Evolutionary conservation across 2,329 filamentous ascomycete genomes (phyloP).

Genomic region (Hymenoscyphus linearis): DNA sequence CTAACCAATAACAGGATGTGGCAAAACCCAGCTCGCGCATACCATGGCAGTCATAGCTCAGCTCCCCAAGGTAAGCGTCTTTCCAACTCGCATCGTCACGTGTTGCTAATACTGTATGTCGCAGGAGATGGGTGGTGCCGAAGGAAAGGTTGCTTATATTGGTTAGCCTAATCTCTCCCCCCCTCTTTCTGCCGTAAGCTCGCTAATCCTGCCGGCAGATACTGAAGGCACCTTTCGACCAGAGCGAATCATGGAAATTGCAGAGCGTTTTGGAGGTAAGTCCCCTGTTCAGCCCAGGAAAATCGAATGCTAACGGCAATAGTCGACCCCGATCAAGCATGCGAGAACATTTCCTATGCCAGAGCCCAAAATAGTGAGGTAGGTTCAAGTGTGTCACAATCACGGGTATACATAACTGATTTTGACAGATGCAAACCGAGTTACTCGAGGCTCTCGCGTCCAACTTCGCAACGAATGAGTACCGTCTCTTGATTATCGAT

Average conservation of each 20-base stretch:
- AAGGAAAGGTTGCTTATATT: constrained; percentile 66
- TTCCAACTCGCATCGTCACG: neutral
- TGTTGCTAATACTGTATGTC: constrained; percentile 5
- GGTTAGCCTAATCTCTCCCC: constrained; percentile 34
- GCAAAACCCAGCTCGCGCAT: constrained; percentile 65
- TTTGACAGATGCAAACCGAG: constrained; percentile 48
- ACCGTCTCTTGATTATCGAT: constrained; percentile 62
- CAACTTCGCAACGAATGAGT: constrained; percentile 58
- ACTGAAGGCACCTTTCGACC: constrained; percentile 63
- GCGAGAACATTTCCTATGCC: constrained; percentile 63
- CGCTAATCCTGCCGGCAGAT: constrained; percentile 31
- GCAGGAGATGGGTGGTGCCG: constrained; percentile 57
- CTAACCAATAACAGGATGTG: constrained; percentile 41
- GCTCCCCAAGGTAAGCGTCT: constrained; percentile 39
- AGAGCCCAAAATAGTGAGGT: constrained; percentile 60
- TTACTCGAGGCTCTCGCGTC: constrained; percentile 55
- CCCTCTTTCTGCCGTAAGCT: constrained; percentile 2
- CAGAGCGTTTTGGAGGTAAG: constrained; percentile 54
- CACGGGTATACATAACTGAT: constrained; percentile 2
- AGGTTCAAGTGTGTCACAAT: constrained; percentile 1
- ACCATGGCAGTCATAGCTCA: constrained; percentile 62
- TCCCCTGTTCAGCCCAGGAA: neutral
- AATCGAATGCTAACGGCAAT: constrained; percentile 13
- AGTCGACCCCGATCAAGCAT: constrained; percentile 51
- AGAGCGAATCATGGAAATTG: constrained; percentile 61